Conservation (phyloP, 2,329 filamentous ascomycete species). For the Aplosporella prunicola region DNA sequence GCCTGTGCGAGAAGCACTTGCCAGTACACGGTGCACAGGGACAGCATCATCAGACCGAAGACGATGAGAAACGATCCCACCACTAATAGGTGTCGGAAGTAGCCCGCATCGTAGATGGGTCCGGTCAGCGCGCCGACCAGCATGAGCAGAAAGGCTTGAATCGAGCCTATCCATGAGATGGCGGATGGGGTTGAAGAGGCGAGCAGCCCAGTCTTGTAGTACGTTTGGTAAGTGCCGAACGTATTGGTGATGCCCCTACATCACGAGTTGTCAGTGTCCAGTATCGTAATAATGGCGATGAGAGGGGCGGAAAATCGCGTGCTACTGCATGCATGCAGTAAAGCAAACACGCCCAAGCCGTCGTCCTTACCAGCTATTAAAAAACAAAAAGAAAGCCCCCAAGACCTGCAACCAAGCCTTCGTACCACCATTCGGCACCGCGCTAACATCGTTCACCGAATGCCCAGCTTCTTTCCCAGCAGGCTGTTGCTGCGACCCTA, state of each 20-base stretch:
- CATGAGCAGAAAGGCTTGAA: constrained; percentile 40
- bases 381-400: constrained; percentile 39
- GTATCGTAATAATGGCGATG: no score
- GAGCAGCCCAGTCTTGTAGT: constrained; percentile 37
- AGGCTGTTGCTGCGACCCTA: constrained; percentile 1
- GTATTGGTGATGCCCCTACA: constrained; percentile 37
- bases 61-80: constrained; percentile 37
- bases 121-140: constrained; percentile 38
- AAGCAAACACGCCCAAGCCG: no score
- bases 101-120: constrained; percentile 42
- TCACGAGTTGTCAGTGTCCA: no score
- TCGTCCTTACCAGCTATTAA: constrained; percentile 36
- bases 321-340: not conserved
- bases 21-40: constrained; percentile 38
- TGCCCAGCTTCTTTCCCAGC: constrained; percentile 3
- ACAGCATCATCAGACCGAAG: constrained; percentile 44
- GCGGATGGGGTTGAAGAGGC: constrained; percentile 30
- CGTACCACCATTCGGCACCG: constrained; percentile 38
- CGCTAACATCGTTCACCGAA: constrained; percentile 33
- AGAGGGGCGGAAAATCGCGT: no score
- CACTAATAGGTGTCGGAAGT: constrained; percentile 35
- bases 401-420: constrained; percentile 41
- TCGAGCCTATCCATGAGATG: constrained; percentile 42
- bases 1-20: constrained; percentile 43
- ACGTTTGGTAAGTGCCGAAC: constrained; percentile 41